Percentiles rank a stretch among this genome's conserved stretches.
These are phyloP conservation scores for Tetradesmus obliquus DNA, from an alignment of 139 green algal genomes.

Conservation along the genomic window DNA sequence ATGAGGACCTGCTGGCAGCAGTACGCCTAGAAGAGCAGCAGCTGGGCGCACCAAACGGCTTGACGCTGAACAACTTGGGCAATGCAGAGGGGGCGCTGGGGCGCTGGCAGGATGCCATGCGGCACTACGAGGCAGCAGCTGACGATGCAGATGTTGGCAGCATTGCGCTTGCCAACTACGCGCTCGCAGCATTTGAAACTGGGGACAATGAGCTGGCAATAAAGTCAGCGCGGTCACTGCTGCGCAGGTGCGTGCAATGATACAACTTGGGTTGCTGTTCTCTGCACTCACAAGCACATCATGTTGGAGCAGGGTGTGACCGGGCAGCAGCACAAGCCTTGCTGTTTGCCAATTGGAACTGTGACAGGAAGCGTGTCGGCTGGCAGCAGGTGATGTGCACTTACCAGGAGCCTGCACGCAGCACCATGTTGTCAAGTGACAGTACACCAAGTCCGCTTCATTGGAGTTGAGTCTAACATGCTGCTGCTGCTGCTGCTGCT, in stretches of 20 bases:
- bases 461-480: no score
- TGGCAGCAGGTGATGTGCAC: no score
- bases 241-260: conserved; percentile 46
- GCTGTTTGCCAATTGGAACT: background rate
- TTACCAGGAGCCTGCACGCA: no score
- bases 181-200: conserved; percentile 55
- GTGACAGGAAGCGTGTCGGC: background rate
- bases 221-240: conserved; percentile 38
- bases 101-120: conserved; percentile 45
- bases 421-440: no score
- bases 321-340: background rate
- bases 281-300: background rate
- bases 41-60: background rate
- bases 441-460: no score
- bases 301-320: background rate
- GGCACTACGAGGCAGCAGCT: conserved; percentile 55
- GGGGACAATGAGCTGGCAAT: conserved; percentile 36
- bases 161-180: conserved; percentile 60
- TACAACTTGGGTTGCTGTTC: background rate
- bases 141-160: conserved; percentile 43
- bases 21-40: conserved; percentile 13
- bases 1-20: conserved; percentile 12
- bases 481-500: background rate
- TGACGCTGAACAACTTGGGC: conserved; percentile 47
- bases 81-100: conserved; percentile 63